phyloP scores from a whole-genome alignment of 257 asterid species.

The Parsonsia alboflavescens region DNA sequence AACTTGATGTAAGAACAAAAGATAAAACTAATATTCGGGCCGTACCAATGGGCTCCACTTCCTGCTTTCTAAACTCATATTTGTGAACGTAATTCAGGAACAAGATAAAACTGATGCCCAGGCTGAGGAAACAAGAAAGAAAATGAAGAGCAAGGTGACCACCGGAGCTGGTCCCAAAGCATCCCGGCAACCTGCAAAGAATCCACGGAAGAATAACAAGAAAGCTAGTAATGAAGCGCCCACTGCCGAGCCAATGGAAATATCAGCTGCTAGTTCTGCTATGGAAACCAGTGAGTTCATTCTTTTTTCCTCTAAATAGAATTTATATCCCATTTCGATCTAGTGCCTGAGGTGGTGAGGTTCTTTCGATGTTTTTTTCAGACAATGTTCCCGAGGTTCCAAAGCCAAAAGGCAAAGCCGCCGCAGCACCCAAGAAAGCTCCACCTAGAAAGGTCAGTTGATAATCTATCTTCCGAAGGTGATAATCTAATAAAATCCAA shows the following conservation, averaged over 20 bases:
- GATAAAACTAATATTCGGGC: too few species aligned
- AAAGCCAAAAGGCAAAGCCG: conserved; percentile 54
- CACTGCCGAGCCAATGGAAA: conserved; percentile 50
- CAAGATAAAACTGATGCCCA: conserved; percentile 35
- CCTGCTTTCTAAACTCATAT: not conserved
- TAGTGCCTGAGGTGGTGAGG: not conserved
- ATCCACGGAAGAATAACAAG: conserved; percentile 48
- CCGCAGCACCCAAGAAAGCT: conserved; percentile 63
- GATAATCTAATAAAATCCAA: not conserved
- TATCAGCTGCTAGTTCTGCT: conserved; percentile 30
- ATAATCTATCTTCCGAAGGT: not conserved
- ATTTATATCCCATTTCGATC: too few species aligned
- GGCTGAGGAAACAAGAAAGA: conserved; percentile 34
- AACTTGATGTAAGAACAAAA: conserved; percentile 53
- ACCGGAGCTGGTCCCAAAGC: conserved; percentile 24
- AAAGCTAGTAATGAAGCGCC: conserved; percentile 44
- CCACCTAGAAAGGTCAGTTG: conserved; percentile 57
- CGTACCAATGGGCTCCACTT: not conserved
- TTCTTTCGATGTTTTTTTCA: conserved; percentile 16
- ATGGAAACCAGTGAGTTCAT: conserved; percentile 46
- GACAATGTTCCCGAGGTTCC: conserved; percentile 40
- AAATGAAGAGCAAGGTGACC: conserved; percentile 32
- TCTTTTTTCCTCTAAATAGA: not conserved
- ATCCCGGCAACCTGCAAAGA: conserved; percentile 34
- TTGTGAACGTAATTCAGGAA: conserved; percentile 40